These are phyloP conservation scores for Hanseniaspora meyeri DNA, from an alignment of 805 yeast genomes.

Conservation along the genomic window DNA sequence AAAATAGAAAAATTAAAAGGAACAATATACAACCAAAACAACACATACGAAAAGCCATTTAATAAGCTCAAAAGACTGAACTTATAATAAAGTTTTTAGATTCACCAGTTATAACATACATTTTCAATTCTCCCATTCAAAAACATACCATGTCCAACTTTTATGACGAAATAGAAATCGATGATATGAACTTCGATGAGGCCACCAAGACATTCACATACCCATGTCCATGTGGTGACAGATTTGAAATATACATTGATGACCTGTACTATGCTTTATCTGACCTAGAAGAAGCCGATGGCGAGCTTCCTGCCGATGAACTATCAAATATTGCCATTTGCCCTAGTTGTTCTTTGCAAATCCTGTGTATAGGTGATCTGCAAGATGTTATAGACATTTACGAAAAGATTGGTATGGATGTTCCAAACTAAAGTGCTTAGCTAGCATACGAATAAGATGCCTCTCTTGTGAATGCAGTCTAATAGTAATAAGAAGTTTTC, in stretches of 20 bases:
- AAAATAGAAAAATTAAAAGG: too few relatives aligned
- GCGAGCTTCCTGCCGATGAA: constrained; percentile 12
- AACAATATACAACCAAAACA: background rate
- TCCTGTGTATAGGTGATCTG: constrained; percentile 74
- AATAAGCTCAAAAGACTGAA: too few relatives aligned
- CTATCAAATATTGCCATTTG: constrained; percentile 61
- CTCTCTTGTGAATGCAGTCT: too few relatives aligned
- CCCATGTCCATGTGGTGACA: constrained; percentile 98
- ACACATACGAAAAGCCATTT: too few relatives aligned
- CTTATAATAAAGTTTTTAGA: too few relatives aligned
- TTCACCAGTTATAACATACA: too few relatives aligned
- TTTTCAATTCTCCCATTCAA: background rate
- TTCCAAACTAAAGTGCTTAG: constrained; percentile 21
- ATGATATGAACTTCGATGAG: constrained; percentile 86
- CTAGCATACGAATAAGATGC: too few relatives aligned
- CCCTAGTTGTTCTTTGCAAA: constrained; percentile 91
- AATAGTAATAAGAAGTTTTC: too few relatives aligned
- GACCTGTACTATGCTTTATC: constrained; percentile 86
- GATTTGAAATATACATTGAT: constrained; percentile 72
- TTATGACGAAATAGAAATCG: constrained; percentile 93
- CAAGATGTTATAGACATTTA: constrained; percentile 36
- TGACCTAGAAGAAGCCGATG: constrained; percentile 10
- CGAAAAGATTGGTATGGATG: constrained; percentile 25
- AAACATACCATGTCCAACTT: constrained; percentile 39
- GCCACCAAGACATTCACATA: constrained; percentile 71